These are phyloP conservation scores for Gossypium ekmanianum DNA, from an alignment of 345 rosid genomes.

Conservation along the genomic window DNA sequence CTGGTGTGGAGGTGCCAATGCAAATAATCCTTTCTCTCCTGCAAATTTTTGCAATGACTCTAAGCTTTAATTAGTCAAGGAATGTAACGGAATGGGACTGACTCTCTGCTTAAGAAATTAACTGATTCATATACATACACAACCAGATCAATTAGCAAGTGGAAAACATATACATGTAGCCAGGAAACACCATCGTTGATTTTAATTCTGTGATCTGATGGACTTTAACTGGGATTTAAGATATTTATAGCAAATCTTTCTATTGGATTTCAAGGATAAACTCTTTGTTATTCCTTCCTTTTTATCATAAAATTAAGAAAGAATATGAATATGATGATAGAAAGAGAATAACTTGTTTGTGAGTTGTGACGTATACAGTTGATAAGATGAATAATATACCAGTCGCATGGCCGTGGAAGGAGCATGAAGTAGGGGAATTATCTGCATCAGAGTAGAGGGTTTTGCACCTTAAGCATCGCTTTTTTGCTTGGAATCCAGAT, in stretches of 20 bases:
- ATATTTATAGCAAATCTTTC: neutral
- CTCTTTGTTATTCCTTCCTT: neutral
- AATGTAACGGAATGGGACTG: neutral
- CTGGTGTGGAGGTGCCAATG: constrained; percentile 61
- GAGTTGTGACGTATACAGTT: no score
- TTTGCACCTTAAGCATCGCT: constrained; percentile 52
- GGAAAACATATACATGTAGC: neutral
- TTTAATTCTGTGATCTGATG: neutral
- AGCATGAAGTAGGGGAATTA: constrained; percentile 52
- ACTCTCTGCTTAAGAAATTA: neutral
- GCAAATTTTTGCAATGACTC: neutral
- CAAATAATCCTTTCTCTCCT: constrained; percentile 55
- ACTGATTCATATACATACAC: no score
- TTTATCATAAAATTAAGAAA: neutral
- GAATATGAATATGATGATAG: no score
- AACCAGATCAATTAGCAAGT: neutral
- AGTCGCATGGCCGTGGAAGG: constrained; percentile 57
- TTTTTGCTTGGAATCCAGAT: constrained; percentile 16
- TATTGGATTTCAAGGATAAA: neutral
- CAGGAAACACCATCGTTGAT: neutral
- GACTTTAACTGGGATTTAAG: neutral
- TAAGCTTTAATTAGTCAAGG: neutral
- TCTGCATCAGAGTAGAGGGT: constrained; percentile 37
- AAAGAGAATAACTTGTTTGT: no score
- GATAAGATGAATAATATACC: constrained; percentile 24